A percentile compares a stretch with the other conserved stretches of the same genome.
phyloP scores from a whole-genome alignment of 768 basidiomycete species.

The Pleurotus salmoneostramineus region DNA sequence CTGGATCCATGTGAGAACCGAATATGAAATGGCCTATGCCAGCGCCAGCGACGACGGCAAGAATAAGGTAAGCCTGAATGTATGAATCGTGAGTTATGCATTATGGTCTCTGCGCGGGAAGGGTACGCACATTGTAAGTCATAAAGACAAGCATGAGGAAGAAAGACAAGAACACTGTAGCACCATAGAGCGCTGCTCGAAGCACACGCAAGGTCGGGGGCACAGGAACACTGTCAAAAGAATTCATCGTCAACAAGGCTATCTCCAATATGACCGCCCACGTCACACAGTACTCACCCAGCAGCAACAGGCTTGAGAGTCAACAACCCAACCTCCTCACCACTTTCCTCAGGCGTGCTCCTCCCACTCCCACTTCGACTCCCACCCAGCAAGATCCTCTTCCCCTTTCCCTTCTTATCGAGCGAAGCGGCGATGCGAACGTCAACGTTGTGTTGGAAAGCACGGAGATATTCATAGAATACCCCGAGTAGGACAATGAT shows the following conservation, averaged over 20 bases:
- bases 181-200: conserved; percentile 71
- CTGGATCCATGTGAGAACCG: conserved; percentile 58
- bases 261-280: no score
- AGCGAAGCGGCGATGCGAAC: conserved; percentile 48
- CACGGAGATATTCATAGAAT: conserved; percentile 78
- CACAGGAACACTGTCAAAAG: conserved; percentile 39
- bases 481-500: conserved; percentile 64
- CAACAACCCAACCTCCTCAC: conserved; percentile 55
- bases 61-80: conserved; percentile 77
- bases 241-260: not conserved
- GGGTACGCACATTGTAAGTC: conserved; percentile 83
- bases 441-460: conserved; percentile 58
- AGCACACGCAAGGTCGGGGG: conserved; percentile 47
- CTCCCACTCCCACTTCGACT: conserved; percentile 23
- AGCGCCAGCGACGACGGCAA: conserved; percentile 80
- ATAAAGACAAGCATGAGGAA: conserved; percentile 96
- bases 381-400: conserved; percentile 9
- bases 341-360: conserved; percentile 33
- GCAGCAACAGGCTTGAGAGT: conserved; percentile 28
- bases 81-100: not conserved
- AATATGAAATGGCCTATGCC: conserved; percentile 80
- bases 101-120: not conserved
- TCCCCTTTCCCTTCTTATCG: conserved; percentile 44
- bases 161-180: conserved; percentile 74
- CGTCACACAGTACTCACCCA: conserved; percentile 35